Percentiles rank a stretch among this genome's conserved stretches.
These are phyloP conservation scores for Termitomyces eurrhizus DNA, from an alignment of 768 basidiomycete genomes.

Conservation along the genomic window DNA sequence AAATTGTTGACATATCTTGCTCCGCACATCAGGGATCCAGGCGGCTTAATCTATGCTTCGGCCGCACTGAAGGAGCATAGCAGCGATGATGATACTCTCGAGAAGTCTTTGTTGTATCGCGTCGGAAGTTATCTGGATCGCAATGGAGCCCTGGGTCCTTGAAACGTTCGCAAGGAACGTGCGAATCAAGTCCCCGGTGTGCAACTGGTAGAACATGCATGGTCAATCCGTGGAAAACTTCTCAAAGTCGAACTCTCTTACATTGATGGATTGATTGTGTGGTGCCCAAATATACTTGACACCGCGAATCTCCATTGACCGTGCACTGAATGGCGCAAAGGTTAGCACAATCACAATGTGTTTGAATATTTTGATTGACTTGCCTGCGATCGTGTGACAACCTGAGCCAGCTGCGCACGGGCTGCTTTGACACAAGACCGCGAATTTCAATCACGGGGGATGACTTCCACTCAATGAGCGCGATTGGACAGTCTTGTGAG, in stretches of 20 bases:
- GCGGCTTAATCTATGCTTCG: constrained; percentile 51
- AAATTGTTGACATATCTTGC: background rate
- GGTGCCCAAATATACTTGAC: constrained; percentile 55
- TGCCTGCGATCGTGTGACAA: constrained; percentile 45
- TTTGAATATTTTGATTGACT: constrained; percentile 3
- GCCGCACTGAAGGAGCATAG: constrained; percentile 56
- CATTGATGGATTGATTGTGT: constrained; percentile 47
- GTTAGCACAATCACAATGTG: background rate
- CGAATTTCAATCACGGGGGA: constrained; percentile 51
- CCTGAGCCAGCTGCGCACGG: constrained; percentile 49
- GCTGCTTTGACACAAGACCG: constrained; percentile 44
- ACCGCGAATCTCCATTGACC: constrained; percentile 50
- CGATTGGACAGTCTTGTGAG: constrained; percentile 40
- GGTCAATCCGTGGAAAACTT: background rate
- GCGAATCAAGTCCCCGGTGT: constrained; percentile 28
- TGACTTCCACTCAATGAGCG: constrained; percentile 56
- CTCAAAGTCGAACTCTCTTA: constrained; percentile 24
- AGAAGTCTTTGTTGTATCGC: constrained; percentile 53
- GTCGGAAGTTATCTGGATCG: constrained; percentile 52
- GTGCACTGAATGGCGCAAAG: constrained; percentile 26
- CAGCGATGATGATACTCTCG: constrained; percentile 46
- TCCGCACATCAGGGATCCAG: background rate
- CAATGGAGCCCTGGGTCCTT: constrained; percentile 37
- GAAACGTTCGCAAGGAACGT: constrained; percentile 50
- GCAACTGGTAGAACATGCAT: constrained; percentile 35